Conservation (phyloP, 2,329 filamentous ascomycete species). For the Chrysosporium keratinophilum region DNA sequence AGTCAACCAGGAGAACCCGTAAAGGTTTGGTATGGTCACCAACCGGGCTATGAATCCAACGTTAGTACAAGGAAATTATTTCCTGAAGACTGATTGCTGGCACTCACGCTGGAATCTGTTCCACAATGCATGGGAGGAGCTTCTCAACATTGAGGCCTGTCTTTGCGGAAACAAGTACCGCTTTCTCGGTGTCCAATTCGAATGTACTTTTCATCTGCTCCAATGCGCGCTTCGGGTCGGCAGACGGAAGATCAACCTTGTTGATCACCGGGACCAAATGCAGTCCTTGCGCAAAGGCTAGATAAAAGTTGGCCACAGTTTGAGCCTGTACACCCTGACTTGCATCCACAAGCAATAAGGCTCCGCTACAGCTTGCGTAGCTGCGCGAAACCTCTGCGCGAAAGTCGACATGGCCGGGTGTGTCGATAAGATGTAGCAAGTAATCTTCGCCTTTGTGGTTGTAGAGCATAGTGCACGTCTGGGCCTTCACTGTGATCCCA, state of each 20-base stretch:
- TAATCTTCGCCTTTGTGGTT: slow-evolving; percentile 78
- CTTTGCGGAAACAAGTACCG: slow-evolving; percentile 78
- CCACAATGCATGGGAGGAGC: slow-evolving; percentile 76
- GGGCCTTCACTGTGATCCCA: slow-evolving; percentile 96
- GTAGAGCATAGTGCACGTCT: slow-evolving; percentile 97
- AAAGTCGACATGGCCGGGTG: slow-evolving; percentile 95
- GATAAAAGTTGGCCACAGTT: slow-evolving; percentile 96
- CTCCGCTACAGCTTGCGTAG: slow-evolving; percentile 91
- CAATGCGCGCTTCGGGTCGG: slow-evolving; percentile 75
- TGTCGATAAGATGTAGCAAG: slow-evolving; percentile 88
- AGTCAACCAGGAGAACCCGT: slow-evolving; percentile 82
- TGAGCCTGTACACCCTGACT: slow-evolving; percentile 95
- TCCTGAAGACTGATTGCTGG: background rate
- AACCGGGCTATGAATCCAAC: slow-evolving; percentile 44
- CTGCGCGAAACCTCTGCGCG: slow-evolving; percentile 89
- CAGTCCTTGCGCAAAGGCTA: slow-evolving; percentile 86
- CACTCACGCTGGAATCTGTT: slow-evolving; percentile 62
- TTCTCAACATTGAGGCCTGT: slow-evolving; percentile 77
- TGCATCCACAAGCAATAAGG: slow-evolving; percentile 84
- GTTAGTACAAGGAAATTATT: slow-evolving; percentile 18
- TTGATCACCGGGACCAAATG: slow-evolving; percentile 85
- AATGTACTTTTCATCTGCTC: slow-evolving; percentile 79
- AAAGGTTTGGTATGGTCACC: slow-evolving; percentile 65
- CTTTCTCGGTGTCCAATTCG: slow-evolving; percentile 69
- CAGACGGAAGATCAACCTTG: slow-evolving; percentile 86